Conservation (phyloP, 2,329 filamentous ascomycete genomes). For the Emmonsiellopsis sp. region DNA sequence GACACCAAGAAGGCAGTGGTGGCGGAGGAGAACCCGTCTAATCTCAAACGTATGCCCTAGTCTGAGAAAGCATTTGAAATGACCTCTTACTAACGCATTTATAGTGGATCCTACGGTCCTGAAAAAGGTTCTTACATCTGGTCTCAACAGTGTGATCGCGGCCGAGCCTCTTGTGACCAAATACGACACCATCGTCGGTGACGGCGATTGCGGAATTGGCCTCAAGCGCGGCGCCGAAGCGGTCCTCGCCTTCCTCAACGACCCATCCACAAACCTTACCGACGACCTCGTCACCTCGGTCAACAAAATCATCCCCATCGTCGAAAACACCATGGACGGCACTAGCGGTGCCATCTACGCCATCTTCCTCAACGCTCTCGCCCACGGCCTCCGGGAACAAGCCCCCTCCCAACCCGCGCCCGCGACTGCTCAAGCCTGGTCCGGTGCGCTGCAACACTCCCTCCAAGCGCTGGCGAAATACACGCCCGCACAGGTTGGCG, state of each 20-base stretch:
- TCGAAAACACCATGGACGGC: slow-evolving; percentile 65
- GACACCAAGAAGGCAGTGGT: slow-evolving; percentile 33
- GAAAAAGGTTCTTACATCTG: slow-evolving; percentile 46
- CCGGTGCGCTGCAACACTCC: slow-evolving; percentile 61
- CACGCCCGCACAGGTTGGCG: slow-evolving; percentile 80
- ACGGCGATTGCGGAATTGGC: slow-evolving; percentile 83
- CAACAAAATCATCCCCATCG: slow-evolving; percentile 51
- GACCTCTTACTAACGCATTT: neutral
- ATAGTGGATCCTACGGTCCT: slow-evolving; percentile 21
- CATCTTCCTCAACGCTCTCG: slow-evolving; percentile 83
- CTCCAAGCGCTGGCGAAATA: slow-evolving; percentile 66
- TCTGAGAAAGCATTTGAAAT: neutral
- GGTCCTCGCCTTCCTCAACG: slow-evolving; percentile 36
- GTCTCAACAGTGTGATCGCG: slow-evolving; percentile 50
- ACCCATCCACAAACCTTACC: slow-evolving; percentile 33
- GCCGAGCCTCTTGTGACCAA: slow-evolving; percentile 58
- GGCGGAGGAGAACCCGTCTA: slow-evolving; percentile 42
- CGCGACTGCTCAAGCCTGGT: slow-evolving; percentile 48
- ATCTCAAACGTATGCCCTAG: slow-evolving; percentile 39
- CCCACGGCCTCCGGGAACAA: slow-evolving; percentile 55
- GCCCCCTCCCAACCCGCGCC: slow-evolving; percentile 36
- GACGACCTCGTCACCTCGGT: slow-evolving; percentile 54
- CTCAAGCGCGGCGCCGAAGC: slow-evolving; percentile 77
- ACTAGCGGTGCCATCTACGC: slow-evolving; percentile 70
- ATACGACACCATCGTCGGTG: slow-evolving; percentile 74